These are phyloP conservation scores for Rubia tinctorum DNA, from an alignment of 305 asterid genomes.

Conservation along the genomic window DNA sequence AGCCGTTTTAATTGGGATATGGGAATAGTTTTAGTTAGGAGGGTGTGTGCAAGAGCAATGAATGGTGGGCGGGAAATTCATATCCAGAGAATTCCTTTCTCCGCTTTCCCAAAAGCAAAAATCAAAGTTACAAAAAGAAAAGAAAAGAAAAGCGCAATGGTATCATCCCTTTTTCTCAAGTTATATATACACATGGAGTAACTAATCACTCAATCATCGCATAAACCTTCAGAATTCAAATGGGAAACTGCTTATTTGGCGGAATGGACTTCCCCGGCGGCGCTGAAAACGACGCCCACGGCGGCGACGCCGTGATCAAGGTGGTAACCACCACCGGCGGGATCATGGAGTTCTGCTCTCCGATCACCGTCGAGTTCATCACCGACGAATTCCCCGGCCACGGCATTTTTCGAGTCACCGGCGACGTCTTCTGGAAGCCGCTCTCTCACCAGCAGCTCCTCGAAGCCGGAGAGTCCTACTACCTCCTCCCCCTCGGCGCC, in stretches of 20 bases:
- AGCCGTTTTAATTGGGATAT: no score
- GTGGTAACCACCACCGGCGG: conserved; percentile 67
- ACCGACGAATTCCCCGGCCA: conserved; percentile 81
- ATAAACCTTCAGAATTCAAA: conserved; percentile 9
- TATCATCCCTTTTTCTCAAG: not conserved
- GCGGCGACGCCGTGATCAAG: conserved; percentile 35
- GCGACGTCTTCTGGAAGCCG: conserved; percentile 82
- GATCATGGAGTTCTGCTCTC: conserved; percentile 62
- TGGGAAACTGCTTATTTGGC: conserved; percentile 85
- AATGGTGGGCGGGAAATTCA: conserved; percentile 18
- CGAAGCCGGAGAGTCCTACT: conserved; percentile 62
- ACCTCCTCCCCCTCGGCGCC: conserved; percentile 54
- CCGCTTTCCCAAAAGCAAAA: conserved; percentile 5
- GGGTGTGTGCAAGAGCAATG: not conserved
- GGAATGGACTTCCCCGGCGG: conserved; percentile 41
- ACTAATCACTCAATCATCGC: not conserved
- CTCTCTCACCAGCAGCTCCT: conserved; percentile 51
- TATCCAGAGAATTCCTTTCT: not conserved
- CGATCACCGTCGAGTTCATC: conserved; percentile 61
- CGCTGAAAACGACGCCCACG: conserved; percentile 4
- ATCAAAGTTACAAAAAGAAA: not conserved
- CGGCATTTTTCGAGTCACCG: conserved; percentile 61
- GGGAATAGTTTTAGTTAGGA: not conserved
- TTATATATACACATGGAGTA: not conserved
- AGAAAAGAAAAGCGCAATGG: conserved; percentile 6